Evolutionary conservation across 1,284 basidiomycete species (phyloP).

Genomic region (Pseudozyma tsukubaensis): DNA sequence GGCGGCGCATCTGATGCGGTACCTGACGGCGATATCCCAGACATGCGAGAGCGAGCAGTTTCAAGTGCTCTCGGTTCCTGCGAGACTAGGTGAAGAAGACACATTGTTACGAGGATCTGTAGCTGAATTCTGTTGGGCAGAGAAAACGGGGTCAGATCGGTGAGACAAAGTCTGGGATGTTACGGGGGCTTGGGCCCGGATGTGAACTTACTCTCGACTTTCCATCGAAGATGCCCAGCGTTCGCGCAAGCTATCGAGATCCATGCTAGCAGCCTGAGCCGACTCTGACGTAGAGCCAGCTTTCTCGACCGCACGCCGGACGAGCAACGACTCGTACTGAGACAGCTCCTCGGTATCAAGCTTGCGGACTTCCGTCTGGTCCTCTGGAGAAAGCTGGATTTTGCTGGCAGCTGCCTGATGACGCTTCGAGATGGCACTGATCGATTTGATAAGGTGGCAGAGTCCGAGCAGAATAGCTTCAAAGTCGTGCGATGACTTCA

Average conservation of each 20-base stretch:
- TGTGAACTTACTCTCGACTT: slow-evolving; percentile 45
- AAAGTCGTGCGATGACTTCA: slow-evolving; percentile 16
- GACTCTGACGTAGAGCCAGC: neutral
- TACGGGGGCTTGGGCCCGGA: neutral
- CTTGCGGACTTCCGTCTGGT: neutral
- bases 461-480: slow-evolving; percentile 26
- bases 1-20: neutral
- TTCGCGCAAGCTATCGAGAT: slow-evolving; percentile 5
- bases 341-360: neutral
- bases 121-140: slow-evolving; percentile 34
- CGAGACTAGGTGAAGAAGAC: slow-evolving; percentile 36
- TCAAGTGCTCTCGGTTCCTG: slow-evolving; percentile 42
- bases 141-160: neutral
- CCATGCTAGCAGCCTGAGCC: neutral
- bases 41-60: slow-evolving; percentile 18
- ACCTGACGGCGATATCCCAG: neutral
- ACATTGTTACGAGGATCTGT: slow-evolving; percentile 44
- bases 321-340: slow-evolving; percentile 20
- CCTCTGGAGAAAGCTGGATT: neutral
- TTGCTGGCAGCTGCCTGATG: slow-evolving; percentile 8
- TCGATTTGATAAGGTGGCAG: slow-evolving; percentile 30
- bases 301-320: slow-evolving; percentile 6
- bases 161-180: neutral
- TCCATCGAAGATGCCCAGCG: slow-evolving; percentile 41
- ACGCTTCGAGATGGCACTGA: slow-evolving; percentile 21